Percentiles rank a stretch among this genome's conserved stretches.
phyloP scores from a whole-genome alignment of 2,329 filamentous ascomycete genomes.

The Malbranchea cinnamomea region DNA sequence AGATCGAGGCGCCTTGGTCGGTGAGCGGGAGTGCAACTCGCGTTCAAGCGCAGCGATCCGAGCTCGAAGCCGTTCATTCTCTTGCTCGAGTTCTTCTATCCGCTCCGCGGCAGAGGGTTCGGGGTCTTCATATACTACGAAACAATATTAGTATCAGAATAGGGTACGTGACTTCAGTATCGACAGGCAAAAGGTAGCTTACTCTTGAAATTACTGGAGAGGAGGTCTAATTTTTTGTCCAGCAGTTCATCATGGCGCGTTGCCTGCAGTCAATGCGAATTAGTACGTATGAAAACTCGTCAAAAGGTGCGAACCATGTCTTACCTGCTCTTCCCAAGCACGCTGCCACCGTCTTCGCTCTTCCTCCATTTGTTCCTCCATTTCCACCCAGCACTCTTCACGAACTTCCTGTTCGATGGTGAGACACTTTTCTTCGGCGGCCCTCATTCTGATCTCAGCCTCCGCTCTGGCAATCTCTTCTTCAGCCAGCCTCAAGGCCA shows the following conservation, averaged over 20 bases:
- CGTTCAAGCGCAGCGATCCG: constrained; percentile 52
- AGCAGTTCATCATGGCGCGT: constrained; percentile 72
- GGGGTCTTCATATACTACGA: constrained; percentile 33
- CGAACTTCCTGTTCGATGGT: constrained; percentile 72
- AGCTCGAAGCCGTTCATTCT: constrained; percentile 54
- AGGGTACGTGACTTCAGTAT: background rate
- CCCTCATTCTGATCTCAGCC: constrained; percentile 57
- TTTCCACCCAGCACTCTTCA: constrained; percentile 77
- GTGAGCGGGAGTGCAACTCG: constrained; percentile 49
- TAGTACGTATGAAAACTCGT: background rate
- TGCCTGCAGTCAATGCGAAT: constrained; percentile 20
- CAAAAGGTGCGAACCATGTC: background rate
- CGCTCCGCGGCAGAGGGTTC: constrained; percentile 39
- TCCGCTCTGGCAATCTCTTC: constrained; percentile 57
- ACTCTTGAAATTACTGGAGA: constrained; percentile 41
- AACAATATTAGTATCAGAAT: constrained; percentile 10
- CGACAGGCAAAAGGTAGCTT: constrained; percentile 15
- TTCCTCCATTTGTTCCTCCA: constrained; percentile 59
- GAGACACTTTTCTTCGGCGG: constrained; percentile 48
- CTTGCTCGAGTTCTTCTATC: constrained; percentile 50
- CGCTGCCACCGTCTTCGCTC: constrained; percentile 73
- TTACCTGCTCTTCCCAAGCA: constrained; percentile 57
- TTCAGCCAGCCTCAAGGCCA: constrained; percentile 52
- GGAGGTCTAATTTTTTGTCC: constrained; percentile 71
- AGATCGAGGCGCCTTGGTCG: constrained; percentile 35